Evolutionary conservation across 2,329 filamentous ascomycete genomes (phyloP).

Genomic region (Fusarium sambucinum): DNA sequence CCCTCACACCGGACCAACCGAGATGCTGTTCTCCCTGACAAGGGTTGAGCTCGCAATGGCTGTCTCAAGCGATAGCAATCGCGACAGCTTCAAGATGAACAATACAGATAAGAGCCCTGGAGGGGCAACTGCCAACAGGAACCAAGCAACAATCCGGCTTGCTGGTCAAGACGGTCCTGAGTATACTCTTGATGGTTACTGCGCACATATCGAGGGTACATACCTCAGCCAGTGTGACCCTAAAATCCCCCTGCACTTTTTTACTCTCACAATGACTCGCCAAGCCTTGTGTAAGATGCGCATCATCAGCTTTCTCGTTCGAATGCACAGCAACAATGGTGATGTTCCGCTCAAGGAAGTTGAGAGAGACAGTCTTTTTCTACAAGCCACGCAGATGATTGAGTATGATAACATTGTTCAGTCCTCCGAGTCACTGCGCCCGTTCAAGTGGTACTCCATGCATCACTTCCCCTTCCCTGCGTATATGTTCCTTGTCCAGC

Average conservation of each 20-base stretch:
- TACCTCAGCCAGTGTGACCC: slow-evolving; percentile 69
- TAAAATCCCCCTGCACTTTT: slow-evolving; percentile 70
- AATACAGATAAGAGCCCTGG: slow-evolving; percentile 47
- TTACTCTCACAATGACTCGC: slow-evolving; percentile 69
- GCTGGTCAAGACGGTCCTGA: slow-evolving; percentile 63
- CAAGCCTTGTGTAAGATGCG: slow-evolving; percentile 68
- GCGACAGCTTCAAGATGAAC: slow-evolving; percentile 51
- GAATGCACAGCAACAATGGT: slow-evolving; percentile 57
- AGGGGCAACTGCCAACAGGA: slow-evolving; percentile 40
- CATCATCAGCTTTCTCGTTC: slow-evolving; percentile 65
- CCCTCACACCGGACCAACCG: slow-evolving; percentile 65
- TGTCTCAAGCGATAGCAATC: slow-evolving; percentile 61
- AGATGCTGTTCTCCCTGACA: slow-evolving; percentile 70
- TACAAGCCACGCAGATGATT: slow-evolving; percentile 68
- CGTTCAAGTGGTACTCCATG: slow-evolving; percentile 70
- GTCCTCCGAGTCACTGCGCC: slow-evolving; percentile 61
- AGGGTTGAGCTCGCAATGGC: slow-evolving; percentile 69
- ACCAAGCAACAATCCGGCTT: slow-evolving; percentile 57
- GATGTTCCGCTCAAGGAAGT: slow-evolving; percentile 56
- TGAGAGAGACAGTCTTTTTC: slow-evolving; percentile 66
- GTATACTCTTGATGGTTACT: slow-evolving; percentile 66
- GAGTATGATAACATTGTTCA: slow-evolving; percentile 71
- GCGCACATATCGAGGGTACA: slow-evolving; percentile 65
- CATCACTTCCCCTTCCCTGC: slow-evolving; percentile 72
- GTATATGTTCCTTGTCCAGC: slow-evolving; percentile 70